phyloP scores from a whole-genome alignment of 257 asterid genomes.

The Jasminum sambac region DNA sequence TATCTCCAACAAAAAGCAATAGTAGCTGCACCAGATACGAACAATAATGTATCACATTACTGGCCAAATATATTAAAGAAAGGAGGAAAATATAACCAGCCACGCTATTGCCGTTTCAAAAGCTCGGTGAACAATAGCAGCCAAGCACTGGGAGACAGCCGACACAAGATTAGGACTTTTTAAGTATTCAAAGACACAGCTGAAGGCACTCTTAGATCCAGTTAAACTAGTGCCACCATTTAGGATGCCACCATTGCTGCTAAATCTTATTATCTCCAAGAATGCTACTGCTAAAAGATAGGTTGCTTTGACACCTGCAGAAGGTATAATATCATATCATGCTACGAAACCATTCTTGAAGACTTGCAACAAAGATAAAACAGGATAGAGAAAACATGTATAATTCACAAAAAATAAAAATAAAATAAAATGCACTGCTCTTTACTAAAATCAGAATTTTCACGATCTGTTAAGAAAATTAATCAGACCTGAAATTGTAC shows the following conservation, averaged over 20 bases:
- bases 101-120: slow-evolving; percentile 80
- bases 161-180: slow-evolving; percentile 91
- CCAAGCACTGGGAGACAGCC: slow-evolving; percentile 94
- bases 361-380: slow-evolving; percentile 22
- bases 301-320: slow-evolving; percentile 96
- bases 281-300: slow-evolving; percentile 96
- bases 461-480: slow-evolving; percentile 5
- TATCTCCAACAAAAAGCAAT: background rate
- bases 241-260: slow-evolving; percentile 97
- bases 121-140: slow-evolving; percentile 86
- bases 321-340: slow-evolving; percentile 31
- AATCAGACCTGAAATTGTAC: slow-evolving; percentile 77
- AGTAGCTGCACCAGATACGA: background rate
- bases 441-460: background rate
- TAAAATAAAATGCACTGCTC: no score
- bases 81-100: slow-evolving; percentile 66
- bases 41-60: background rate
- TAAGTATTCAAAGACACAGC: slow-evolving; percentile 92
- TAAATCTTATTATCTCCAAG: slow-evolving; percentile 91
- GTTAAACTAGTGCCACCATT: slow-evolving; percentile 67
- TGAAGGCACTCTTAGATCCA: slow-evolving; percentile 89
- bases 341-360: slow-evolving; percentile 17
- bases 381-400: background rate
- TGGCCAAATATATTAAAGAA: background rate
- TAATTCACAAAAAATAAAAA: background rate